Percentiles rank a stretch among this genome's conserved stretches.
Evolutionary conservation across 441 rosid species (phyloP).

Genomic region (Cnidoscolus chayamansa): DNA sequence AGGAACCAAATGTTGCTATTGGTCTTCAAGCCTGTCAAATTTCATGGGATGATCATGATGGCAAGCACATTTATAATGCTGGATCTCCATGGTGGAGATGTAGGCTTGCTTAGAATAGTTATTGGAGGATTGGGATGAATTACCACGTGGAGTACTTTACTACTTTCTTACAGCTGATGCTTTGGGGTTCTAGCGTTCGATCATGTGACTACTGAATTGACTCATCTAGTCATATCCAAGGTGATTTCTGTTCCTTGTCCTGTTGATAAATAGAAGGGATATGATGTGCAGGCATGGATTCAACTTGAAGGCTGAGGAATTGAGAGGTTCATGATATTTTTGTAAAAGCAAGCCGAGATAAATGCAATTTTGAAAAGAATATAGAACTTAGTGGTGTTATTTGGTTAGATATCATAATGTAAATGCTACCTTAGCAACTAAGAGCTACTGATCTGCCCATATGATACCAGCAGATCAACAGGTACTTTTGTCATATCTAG

Average conservation of each 20-base stretch:
- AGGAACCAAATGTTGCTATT: constrained; percentile 62
- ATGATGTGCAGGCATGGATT: background rate
- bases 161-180: background rate
- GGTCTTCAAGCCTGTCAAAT: constrained; percentile 87
- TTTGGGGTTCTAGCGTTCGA: background rate
- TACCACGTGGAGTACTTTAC: background rate
- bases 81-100: constrained; percentile 81
- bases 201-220: no score
- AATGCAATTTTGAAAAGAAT: background rate
- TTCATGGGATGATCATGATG: constrained; percentile 64
- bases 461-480: background rate
- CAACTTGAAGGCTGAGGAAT: background rate
- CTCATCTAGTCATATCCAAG: no score
- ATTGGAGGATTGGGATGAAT: no score
- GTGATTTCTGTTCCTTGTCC: no score
- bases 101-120: background rate
- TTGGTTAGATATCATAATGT: no score
- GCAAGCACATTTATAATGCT: constrained; percentile 57
- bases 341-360: background rate
- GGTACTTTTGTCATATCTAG: no score
- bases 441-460: background rate
- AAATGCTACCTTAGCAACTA: no score
- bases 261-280: no score
- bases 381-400: background rate
- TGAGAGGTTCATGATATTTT: background rate